These are phyloP conservation scores for Arctostaphylos glauca DNA, from an alignment of 148 eudicot species.

Conservation along the genomic window DNA sequence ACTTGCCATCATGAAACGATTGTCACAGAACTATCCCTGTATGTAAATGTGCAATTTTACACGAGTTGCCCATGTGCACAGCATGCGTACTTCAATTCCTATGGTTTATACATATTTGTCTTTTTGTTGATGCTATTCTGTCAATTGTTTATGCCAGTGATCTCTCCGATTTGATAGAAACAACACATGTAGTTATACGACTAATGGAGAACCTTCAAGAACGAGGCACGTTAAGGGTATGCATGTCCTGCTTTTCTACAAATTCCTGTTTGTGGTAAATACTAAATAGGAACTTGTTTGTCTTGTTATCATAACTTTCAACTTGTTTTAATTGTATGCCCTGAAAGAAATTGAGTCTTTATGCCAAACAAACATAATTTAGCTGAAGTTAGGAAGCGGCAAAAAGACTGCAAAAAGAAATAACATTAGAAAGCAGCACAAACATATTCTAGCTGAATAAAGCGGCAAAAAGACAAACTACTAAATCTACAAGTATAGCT, in stretches of 20 bases:
- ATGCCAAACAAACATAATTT: conserved; percentile 6
- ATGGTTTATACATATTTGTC: not conserved
- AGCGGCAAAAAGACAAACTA: no score
- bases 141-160: conserved; percentile 50
- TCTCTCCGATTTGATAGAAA: conserved; percentile 89
- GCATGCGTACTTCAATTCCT: not conserved
- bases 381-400: not conserved
- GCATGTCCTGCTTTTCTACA: conserved; percentile 15
- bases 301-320: conserved; percentile 5
- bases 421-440: no score
- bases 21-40: not conserved
- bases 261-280: not conserved
- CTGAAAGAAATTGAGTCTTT: not conserved
- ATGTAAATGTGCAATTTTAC: not conserved
- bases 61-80: not conserved
- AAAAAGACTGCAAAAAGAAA: no score
- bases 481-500: no score
- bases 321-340: not conserved
- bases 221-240: conserved; percentile 85
- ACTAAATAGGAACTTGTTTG: not conserved
- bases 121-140: conserved; percentile 20
- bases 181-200: conserved; percentile 63
- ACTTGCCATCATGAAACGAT: not conserved
- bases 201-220: conserved; percentile 92
- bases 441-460: no score